These are phyloP conservation scores for Agaricus bisporus DNA, from an alignment of 768 basidiomycete genomes.

Conservation along the genomic window DNA sequence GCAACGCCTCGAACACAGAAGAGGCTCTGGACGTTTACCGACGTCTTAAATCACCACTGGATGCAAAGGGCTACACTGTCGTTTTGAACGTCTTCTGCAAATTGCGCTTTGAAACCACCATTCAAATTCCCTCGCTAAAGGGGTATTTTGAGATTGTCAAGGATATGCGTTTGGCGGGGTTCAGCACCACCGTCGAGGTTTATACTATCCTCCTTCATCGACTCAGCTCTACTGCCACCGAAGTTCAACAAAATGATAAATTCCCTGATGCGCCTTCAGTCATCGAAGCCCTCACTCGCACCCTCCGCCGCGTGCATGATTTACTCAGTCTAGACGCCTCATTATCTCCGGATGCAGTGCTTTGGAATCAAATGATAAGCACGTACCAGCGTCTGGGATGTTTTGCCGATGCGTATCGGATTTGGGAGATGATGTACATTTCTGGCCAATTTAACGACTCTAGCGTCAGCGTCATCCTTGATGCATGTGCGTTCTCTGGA, in stretches of 20 bases:
- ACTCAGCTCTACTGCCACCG: conserved; percentile 39
- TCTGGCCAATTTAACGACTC: conserved; percentile 51
- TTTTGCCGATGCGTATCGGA: conserved; percentile 62
- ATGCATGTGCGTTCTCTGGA: conserved; percentile 68
- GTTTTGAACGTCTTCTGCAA: conserved; percentile 62
- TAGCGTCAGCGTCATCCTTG: conserved; percentile 79
- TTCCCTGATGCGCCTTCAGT: conserved; percentile 9
- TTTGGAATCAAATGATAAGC: conserved; percentile 87
- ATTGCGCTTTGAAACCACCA: conserved; percentile 41
- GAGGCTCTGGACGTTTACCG: conserved; percentile 64
- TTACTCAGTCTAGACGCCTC: conserved; percentile 72
- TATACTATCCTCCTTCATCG: conserved; percentile 65
- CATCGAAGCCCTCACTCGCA: conserved; percentile 31
- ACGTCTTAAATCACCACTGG: conserved; percentile 34
- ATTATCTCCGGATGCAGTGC: conserved; percentile 59
- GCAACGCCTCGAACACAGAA: conserved; percentile 41
- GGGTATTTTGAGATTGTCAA: conserved; percentile 71
- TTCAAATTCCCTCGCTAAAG: conserved; percentile 36
- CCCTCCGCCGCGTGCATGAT: conserved; percentile 66
- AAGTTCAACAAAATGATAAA: conserved; percentile 16
- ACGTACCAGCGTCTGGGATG: conserved; percentile 78
- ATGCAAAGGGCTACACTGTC: conserved; percentile 52
- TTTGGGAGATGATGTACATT: conserved; percentile 74
- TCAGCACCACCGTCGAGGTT: conserved; percentile 48
- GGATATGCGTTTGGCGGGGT: conserved; percentile 70